Conservation (phyloP, 352 stramenopile species). For the Phytophthora pseudosyringae region DNA sequence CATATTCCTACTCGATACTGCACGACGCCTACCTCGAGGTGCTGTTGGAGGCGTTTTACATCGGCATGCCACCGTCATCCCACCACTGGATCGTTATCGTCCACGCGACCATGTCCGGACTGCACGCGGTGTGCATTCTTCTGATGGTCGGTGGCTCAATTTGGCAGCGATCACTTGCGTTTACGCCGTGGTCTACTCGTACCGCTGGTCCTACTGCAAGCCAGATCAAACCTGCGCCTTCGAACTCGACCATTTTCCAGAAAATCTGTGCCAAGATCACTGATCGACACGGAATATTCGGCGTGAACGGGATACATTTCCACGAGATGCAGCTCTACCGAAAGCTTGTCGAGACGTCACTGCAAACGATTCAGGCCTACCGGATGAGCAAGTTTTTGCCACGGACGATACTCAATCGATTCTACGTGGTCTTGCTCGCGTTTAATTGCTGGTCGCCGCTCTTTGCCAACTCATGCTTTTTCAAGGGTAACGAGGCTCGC, state of each 20-base stretch:
- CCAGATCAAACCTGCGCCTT: not conserved
- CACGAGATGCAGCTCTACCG: conserved; percentile 11
- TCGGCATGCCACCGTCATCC: conserved; percentile 7
- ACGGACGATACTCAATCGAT: conserved; percentile 24
- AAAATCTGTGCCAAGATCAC: not conserved
- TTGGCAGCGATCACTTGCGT: conserved; percentile 1
- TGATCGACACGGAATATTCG: conserved; percentile 3
- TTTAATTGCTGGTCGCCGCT: conserved; percentile 25
- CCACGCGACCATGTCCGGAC: not conserved
- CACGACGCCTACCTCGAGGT: conserved; percentile 3
- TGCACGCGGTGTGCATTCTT: not conserved
- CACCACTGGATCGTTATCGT: conserved; percentile 1
- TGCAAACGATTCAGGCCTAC: conserved; percentile 27
- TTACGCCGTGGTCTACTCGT: conserved; percentile 2
- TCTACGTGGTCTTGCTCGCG: conserved; percentile 32
- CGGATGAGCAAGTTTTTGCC: conserved; percentile 22
- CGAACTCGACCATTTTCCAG: not conserved
- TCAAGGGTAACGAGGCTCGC: conserved; percentile 12
- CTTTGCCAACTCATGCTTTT: not conserved
- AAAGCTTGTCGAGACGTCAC: conserved; percentile 19
- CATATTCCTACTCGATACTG: conserved; percentile 24
- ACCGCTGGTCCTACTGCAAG: not conserved
- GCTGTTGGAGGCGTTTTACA: conserved; percentile 15
- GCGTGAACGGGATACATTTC: conserved; percentile 18
- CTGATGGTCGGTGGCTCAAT: not conserved